Evolutionary conservation across 805 yeast genomes (phyloP).

Genomic region (Saccharomyces jurei): DNA sequence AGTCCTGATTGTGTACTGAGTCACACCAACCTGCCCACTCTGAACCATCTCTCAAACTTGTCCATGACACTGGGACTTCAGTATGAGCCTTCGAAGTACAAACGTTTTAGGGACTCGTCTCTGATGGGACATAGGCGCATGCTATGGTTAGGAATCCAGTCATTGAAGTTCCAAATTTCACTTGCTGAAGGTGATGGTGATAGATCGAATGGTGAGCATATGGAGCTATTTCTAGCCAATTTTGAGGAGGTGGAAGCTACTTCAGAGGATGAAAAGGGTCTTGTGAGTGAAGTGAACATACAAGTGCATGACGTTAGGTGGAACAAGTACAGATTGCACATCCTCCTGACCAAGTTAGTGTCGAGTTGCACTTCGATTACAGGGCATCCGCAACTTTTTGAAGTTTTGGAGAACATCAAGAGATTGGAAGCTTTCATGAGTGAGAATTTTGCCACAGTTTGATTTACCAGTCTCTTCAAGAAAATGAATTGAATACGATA

Average conservation of each 20-base stretch:
- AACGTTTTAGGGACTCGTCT: conserved; percentile 2
- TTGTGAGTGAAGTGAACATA: conserved; percentile 3
- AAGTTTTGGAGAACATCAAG: conserved; percentile 7
- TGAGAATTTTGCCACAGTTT: conserved; percentile 7
- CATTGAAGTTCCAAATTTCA: conserved; percentile 7
- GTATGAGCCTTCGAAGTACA: conserved; percentile 8
- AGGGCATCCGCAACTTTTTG: conserved; percentile 4
- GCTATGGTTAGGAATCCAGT: conserved; percentile 18
- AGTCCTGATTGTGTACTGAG: conserved; percentile 4
- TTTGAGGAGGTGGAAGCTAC: neutral
- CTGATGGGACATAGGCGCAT: conserved; percentile 7
- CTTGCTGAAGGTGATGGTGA: conserved; percentile 7
- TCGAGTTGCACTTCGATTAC: conserved; percentile 1
- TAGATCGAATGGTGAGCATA: conserved; percentile 2
- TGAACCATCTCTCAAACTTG: conserved; percentile 6
- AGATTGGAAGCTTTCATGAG: conserved; percentile 4
- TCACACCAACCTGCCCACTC: conserved; percentile 6
- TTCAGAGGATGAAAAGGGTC: neutral
- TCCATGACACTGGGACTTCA: conserved; percentile 10
- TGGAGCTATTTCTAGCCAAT: conserved; percentile 4
- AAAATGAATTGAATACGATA: neutral
- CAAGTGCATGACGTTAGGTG: conserved; percentile 7
- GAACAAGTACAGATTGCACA: conserved; percentile 14
- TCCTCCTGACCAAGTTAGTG: conserved; percentile 6
- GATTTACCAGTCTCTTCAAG: neutral